Evolutionary conservation across 345 rosid genomes (phyloP).

Genomic region (Eutrema japonicum): DNA sequence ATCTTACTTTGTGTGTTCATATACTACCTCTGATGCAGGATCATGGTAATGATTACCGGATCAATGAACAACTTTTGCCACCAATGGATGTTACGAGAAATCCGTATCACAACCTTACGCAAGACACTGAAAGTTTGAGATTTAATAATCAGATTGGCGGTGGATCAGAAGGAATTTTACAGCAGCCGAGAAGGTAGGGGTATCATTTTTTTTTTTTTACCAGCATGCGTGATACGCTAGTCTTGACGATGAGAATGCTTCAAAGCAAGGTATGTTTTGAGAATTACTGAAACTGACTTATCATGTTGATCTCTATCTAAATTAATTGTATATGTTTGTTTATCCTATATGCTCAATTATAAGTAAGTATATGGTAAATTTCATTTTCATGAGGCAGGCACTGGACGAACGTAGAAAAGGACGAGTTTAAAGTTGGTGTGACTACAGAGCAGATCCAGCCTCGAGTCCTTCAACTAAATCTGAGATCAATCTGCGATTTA

Average conservation of each 20-base stretch:
- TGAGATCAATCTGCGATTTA: constrained; percentile 7
- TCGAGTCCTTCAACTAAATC: constrained; percentile 32
- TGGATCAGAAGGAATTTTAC: constrained; percentile 33
- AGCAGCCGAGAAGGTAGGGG: constrained; percentile 36
- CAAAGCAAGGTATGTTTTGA: constrained; percentile 66
- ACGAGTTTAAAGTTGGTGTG: constrained; percentile 49
- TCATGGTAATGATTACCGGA: constrained; percentile 36
- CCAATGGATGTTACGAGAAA: constrained; percentile 38
- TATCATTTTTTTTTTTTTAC: no score
- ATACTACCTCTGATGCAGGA: constrained; percentile 38
- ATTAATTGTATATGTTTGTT: not conserved
- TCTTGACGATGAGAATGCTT: constrained; percentile 72
- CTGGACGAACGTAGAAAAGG: constrained; percentile 75
- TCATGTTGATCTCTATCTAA: constrained; percentile 12
- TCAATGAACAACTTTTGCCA: constrained; percentile 41
- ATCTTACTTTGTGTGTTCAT: constrained; percentile 27
- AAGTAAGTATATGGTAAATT: not conserved
- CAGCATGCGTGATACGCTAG: no score
- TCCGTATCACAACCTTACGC: constrained; percentile 34
- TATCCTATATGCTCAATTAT: constrained; percentile 4
- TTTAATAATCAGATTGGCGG: constrained; percentile 38
- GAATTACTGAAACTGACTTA: constrained; percentile 9
- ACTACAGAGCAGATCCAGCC: constrained; percentile 40
- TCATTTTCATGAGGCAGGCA: constrained; percentile 53
- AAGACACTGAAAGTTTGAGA: constrained; percentile 34